Evolutionary conservation across 2,329 filamentous ascomycete genomes (phyloP).

Genomic region (Coniochaeta sp.): DNA sequence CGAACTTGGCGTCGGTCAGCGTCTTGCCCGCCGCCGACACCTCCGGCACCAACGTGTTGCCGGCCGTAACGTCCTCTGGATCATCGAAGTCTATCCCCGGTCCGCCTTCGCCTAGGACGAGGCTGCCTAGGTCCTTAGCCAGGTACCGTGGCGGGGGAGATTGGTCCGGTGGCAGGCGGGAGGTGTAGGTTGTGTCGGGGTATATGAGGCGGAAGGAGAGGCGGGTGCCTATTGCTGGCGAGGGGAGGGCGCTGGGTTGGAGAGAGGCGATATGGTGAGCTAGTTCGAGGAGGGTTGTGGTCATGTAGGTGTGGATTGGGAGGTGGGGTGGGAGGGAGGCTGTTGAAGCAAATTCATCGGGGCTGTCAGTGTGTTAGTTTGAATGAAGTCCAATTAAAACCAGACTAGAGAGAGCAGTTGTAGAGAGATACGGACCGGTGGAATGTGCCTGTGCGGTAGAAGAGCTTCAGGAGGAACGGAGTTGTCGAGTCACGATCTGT

Average conservation of each 20-base stretch:
- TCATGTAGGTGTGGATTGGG: slow-evolving; percentile 79
- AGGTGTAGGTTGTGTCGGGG: slow-evolving; percentile 50
- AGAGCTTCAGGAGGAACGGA: slow-evolving; percentile 80
- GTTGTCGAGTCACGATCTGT: slow-evolving; percentile 54
- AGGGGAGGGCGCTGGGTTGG: slow-evolving; percentile 57
- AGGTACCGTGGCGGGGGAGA: slow-evolving; percentile 49
- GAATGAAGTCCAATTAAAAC: too few species aligned
- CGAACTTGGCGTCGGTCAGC: slow-evolving; percentile 68
- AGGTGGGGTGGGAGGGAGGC: slow-evolving; percentile 57
- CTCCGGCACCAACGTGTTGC: slow-evolving; percentile 9
- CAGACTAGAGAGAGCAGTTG: too few species aligned
- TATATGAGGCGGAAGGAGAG: slow-evolving; percentile 84
- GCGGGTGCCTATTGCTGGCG: slow-evolving; percentile 70
- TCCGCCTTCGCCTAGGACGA: slow-evolving; percentile 62
- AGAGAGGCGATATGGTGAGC: slow-evolving; percentile 66
- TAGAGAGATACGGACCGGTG: slow-evolving; percentile 57
- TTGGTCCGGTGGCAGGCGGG: slow-evolving; percentile 12
- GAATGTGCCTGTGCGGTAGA: slow-evolving; percentile 68
- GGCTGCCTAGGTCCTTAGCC: slow-evolving; percentile 73
- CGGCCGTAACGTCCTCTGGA: slow-evolving; percentile 20
- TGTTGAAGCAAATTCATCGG: slow-evolving; percentile 59
- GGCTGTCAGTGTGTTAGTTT: too few species aligned
- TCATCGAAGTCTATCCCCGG: slow-evolving; percentile 32
- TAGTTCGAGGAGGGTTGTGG: slow-evolving; percentile 74
- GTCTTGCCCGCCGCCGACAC: slow-evolving; percentile 63